These are phyloP conservation scores for Pelagophyceae sp. DNA, from an alignment of 352 stramenopile genomes.

Conservation along the genomic window DNA sequence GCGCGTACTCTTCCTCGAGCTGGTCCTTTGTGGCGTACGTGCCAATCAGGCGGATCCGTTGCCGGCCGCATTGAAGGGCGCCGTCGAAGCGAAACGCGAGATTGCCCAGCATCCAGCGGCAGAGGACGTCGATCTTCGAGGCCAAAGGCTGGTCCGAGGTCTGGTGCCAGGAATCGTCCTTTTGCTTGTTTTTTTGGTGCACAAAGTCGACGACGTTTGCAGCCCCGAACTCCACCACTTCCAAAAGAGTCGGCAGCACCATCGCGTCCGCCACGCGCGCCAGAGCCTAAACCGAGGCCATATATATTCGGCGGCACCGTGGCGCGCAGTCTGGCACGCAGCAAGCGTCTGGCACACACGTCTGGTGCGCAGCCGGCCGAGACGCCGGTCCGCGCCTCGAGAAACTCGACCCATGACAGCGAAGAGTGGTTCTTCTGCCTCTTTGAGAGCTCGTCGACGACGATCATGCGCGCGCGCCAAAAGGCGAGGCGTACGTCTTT, in stretches of 20 bases:
- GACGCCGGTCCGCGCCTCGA: no score
- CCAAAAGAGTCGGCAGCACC: background rate
- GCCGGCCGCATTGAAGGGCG: background rate
- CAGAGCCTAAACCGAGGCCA: no score
- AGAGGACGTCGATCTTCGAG: background rate
- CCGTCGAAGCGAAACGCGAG: background rate
- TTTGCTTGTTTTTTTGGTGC: background rate
- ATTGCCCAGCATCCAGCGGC: background rate
- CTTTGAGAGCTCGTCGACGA: slow-evolving; percentile 18
- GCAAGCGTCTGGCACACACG: no score
- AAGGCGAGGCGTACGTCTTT: slow-evolving; percentile 14
- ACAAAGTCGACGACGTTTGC: slow-evolving; percentile 17
- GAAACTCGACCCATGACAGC: slow-evolving; percentile 17
- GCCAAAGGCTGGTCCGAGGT: background rate
- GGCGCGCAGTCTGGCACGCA: no score
- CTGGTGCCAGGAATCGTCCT: background rate
- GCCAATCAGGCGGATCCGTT: background rate
- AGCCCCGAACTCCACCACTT: slow-evolving; percentile 1
- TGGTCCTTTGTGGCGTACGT: background rate
- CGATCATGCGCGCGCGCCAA: slow-evolving; percentile 13
- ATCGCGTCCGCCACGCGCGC: slow-evolving; percentile 3
- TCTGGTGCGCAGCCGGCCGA: no score
- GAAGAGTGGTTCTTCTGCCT: slow-evolving; percentile 8
- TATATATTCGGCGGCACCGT: no score
- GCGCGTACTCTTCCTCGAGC: no score